Base-by-base conservation (phyloP, 768 basidiomycete species). In the Naematelia encephala region DNA sequence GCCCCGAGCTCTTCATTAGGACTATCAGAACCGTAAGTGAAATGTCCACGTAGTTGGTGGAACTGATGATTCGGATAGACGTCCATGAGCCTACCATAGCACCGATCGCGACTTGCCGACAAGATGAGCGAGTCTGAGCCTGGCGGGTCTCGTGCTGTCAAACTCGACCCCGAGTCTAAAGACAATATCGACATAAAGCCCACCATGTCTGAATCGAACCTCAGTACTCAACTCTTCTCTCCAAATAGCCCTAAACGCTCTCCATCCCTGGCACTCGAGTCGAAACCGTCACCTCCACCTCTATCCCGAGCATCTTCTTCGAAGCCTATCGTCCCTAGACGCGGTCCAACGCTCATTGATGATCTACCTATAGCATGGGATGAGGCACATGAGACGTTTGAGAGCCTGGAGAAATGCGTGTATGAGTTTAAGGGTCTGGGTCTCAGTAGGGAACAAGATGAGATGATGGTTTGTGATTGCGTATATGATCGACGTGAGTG, bases 401-500 rank as follows among this genome's bases (percentile, higher is more conserved):
- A 77, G 62, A 84, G 89, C 78, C 85, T 97, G 69, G 66, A 78
- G 61, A 82, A 80, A 71, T 94, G 91, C 76, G 86, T 85, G 69
- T 96, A 96, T 76, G 91, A 94, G 81, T 86, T 86, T 78, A 86
- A 85, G 74, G 82, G 86, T 27, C 80, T 97, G 56, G 94, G 94
- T n/a, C 84, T 85, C 68, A 90, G 89, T 54, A 85, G 87, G 72
- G 90, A 94, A 79, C 82, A 86, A 54, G 83, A 88, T 70, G 96
- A 98, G 80, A 88, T 90, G 78, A 90, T 92, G 87, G 85, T 86
- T 22, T 99, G 96, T 81, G 96, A 99, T 75, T 99, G 96, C 79
- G 79, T 79, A 59, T 94, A 84, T 77, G 85, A 87, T 59, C 83
- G 82, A 75, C 86, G 91, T 94, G 76, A 81, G 89, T 87, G n/a